Evolutionary conservation across 768 basidiomycete genomes (phyloP).

Genomic region (Suillus occidentalis): DNA sequence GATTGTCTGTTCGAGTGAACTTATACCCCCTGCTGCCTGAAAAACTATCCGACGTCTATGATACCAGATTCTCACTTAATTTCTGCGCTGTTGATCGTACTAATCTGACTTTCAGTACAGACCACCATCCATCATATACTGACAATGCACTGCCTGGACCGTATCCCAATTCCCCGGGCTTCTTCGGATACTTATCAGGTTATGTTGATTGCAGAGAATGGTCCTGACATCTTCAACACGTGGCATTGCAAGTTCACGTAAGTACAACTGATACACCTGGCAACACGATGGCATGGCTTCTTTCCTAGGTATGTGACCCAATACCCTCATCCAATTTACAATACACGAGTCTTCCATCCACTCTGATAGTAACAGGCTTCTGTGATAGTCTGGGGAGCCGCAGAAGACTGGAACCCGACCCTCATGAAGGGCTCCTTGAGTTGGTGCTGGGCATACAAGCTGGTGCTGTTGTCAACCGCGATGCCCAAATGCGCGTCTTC

Average conservation of each 20-base stretch:
- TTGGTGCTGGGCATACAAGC: not conserved
- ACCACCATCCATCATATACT: too few species aligned
- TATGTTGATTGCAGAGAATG: too few species aligned
- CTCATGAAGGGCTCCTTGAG: too few species aligned
- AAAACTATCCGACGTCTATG: not conserved
- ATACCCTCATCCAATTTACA: not conserved
- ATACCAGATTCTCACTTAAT: not conserved
- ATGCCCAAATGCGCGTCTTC: not conserved
- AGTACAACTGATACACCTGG: not conserved
- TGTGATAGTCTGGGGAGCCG: not conserved
- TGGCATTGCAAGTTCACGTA: too few species aligned
- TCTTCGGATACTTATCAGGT: too few species aligned
- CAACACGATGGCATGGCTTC: not conserved
- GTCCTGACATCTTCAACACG: too few species aligned
- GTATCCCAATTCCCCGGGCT: too few species aligned
- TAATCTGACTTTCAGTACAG: too few species aligned
- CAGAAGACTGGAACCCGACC: not conserved
- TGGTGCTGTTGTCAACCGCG: not conserved
- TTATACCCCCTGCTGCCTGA: not conserved
- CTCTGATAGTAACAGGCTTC: not conserved
- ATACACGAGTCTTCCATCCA: not conserved
- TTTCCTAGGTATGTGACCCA: not conserved
- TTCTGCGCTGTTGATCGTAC: too few species aligned
- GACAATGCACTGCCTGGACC: too few species aligned
- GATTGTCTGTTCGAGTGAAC: not conserved